These are phyloP conservation scores for Beauveria rudraprayagi DNA, from an alignment of 2,329 filamentous ascomycete species.

Conservation along the genomic window DNA sequence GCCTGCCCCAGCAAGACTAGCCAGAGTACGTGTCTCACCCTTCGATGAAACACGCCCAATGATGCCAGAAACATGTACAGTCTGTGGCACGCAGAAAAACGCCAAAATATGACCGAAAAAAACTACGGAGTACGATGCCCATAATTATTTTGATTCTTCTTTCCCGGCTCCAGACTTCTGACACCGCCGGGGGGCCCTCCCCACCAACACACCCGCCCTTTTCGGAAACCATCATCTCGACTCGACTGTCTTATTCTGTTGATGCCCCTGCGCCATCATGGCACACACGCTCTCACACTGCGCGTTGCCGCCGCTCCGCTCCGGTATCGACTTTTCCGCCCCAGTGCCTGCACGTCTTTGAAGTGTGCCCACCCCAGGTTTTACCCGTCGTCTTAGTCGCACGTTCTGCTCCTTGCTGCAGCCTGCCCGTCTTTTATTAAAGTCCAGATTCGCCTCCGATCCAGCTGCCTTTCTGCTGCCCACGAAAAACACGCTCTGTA, in stretches of 20 bases:
- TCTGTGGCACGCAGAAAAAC: constrained; percentile 11
- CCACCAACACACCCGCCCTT: constrained; percentile 2
- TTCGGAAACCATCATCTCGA: background rate
- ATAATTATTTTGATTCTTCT: background rate
- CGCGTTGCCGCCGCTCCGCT: constrained; percentile 2
- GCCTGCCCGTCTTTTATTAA: background rate
- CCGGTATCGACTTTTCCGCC: background rate
- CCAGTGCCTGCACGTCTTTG: background rate
- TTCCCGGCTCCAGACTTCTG: background rate
- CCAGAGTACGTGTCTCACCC: constrained; percentile 24
- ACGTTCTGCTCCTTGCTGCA: background rate
- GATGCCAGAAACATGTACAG: constrained; percentile 18
- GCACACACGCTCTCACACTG: background rate
- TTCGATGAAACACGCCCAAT: constrained; percentile 25
- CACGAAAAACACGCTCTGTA: constrained; percentile 3
- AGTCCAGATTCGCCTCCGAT: constrained; percentile 7
- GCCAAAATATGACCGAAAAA: background rate
- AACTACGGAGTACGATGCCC: background rate
- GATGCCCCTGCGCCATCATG: constrained; percentile 1
- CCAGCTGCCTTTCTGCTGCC: background rate
- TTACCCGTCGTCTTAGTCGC: constrained; percentile 1
- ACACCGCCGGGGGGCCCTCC: background rate
- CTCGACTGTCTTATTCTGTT: constrained; percentile 1
- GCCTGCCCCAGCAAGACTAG: constrained; percentile 4
- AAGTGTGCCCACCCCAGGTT: background rate